Base-by-base conservation (phyloP, 345 rosid species). In the Erodium maritimum region DNA sequence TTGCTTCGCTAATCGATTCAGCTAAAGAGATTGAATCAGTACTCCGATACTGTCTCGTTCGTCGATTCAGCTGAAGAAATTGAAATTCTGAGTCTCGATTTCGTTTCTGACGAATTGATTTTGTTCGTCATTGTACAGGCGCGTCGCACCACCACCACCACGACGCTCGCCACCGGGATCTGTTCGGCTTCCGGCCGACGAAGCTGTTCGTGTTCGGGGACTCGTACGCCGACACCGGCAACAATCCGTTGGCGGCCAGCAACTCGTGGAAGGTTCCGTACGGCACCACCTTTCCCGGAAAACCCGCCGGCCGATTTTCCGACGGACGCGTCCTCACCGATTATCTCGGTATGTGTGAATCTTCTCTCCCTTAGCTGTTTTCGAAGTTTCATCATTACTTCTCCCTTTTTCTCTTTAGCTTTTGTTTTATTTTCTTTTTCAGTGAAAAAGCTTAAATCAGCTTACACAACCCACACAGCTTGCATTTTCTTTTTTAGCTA, bases 131-230 rank as follows among this genome's bases (percentile, higher is more conserved):
- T 29, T 29, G 48, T 7, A 42, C 48, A 42, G 48, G 48, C 48
- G 48, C 48, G 3, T 42, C 48, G 8, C 48, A 42, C 48, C 48
- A 42, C 12, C 48, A 42, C 17, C 48, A 42, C 48, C 48, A 29
- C 48, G 17, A 42, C 48, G 48, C 2, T 29, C 37, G 37, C 8
- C 37, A 11, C 8, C 37, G 37, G 9, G 37, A 11, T 11, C 8
- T 29, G 37, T 29, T 29, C 37, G 37, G 9, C 9, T 71, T 60
- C 37, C 65, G 51, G 22, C 82, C 80, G 3, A 64, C 67, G 25
- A 82, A 73, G 75, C 76, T 85, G 20, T 82, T 85, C 59, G 91
- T 80, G 18, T 85, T 85, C 42, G 91, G 91, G n/a, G 88, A 82
- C 55, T 85, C 91, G 0, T 85, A 82, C 6, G 86, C 69, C 10